Base-by-base conservation (phyloP, 1,284 basidiomycete species). In the Melampsora medusae region DNA sequence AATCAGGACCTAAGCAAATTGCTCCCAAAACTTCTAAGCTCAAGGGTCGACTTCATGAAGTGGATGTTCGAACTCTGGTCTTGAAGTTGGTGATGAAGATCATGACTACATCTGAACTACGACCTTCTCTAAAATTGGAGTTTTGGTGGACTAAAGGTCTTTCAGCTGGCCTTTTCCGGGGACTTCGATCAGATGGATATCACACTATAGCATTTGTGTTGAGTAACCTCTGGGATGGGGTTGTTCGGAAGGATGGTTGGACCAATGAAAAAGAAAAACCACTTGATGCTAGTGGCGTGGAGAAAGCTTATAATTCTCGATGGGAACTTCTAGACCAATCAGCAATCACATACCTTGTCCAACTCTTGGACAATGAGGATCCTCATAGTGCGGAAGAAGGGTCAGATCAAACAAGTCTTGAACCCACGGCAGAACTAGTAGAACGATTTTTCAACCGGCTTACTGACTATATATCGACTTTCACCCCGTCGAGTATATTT, bases 71-170 rank as follows among this genome's bases (percentile, higher is more conserved):
- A 6, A 64, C 56, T 33, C 49, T 76, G 35, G 67, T 76, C 59
- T 59, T 76, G 25, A 66, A 66, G 14, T 65, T 76, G 38, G 61
- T 76, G 46, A 68, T 76, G 22, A 69, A 60, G 48, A 61, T 69
- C 56, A 60, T 65, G 28, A 62, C 56, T 4, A 62, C 25, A 19
- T 14, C 60, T 33, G 67, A 76, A 64, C 60, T 76, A 69, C 66
- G 60, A 22, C 60, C 67, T 25, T 62, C 67, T 19, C 49, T 61
- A 38, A 76, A 76, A 38, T 67, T 67, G 67, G 67, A 76, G 22
- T 59, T 76, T 59, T 76, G 66, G 67, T 49, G 61, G 46, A 76
- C 74, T 7, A 76, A 76, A 65, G 74, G 74, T 28, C 56, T 76
- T 19, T 59, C 61, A 33, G 60, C 67, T 22, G 74, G 74, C 67